Base-by-base conservation (phyloP, 2,329 filamentous ascomycete genomes). In the Alternaria panax region DNA sequence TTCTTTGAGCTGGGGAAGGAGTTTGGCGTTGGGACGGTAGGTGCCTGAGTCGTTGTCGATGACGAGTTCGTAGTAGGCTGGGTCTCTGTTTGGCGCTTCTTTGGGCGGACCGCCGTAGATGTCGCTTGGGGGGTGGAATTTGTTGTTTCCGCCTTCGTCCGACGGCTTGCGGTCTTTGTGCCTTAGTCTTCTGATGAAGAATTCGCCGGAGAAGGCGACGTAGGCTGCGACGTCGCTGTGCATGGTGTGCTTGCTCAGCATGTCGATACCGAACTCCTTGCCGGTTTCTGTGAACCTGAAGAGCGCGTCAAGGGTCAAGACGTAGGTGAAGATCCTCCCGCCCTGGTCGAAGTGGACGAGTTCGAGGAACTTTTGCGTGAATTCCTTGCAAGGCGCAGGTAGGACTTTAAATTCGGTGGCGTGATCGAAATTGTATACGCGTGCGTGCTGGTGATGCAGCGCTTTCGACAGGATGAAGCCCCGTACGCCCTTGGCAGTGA, bases 31-130 rank as follows among this genome's bases (percentile, higher is more conserved):
- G 0, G 94, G 94, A 0, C 94, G 87, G 77, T 98, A 98, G 0
- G 94, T 98, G 11, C 94, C 94, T 54, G 89, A 92, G 78, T 97
- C 94, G 72, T 98, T 98, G 81, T 98, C 94, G 72, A 98, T 97
- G 64, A 95, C 83, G 8, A 98, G 86, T 75, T 96, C 90, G 76
- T 97, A 98, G 73, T 86, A 79, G 5, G 75, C 70, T 0, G 87
- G 86, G 53, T 88, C 84, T 4, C n/a, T n/a, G n/a, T 83, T 83
- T 14, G 65, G 64, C 2, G 82, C 58, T 22, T 75, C 70, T 34
- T 65, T 28, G 72, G 81, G 78, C 2, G 82, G 74, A 2, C 78
- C 75, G 84, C 83, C 52, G 77, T 74, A n/a, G 81, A 83, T 75
- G 3, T 85, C 79, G 1, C 83, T 70, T 0, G 81, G 74, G 0